Percentiles rank a stretch among this genome's conserved stretches.
Evolutionary conservation across 1,284 basidiomycete genomes (phyloP).

Genomic region (Ceratobasidium sp.): DNA sequence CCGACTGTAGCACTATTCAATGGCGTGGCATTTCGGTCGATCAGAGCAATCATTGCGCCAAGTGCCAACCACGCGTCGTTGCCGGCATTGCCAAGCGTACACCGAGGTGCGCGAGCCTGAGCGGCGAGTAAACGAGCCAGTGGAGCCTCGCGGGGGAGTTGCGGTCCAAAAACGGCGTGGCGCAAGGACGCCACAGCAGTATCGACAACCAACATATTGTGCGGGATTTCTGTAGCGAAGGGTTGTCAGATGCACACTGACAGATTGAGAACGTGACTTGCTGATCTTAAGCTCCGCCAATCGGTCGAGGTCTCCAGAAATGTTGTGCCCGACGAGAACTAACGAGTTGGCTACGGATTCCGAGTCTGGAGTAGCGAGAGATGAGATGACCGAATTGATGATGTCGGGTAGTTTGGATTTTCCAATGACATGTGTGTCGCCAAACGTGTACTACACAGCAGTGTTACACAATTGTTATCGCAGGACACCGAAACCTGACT

Average conservation of each 20-base stretch:
- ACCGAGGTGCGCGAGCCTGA: conserved; percentile 57
- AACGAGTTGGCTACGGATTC: conserved; percentile 77
- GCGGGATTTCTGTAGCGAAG: conserved; percentile 67
- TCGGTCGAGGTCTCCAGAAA: conserved; percentile 64
- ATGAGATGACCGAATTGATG: conserved; percentile 77
- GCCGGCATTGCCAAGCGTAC: conserved; percentile 70
- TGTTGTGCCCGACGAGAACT: conserved; percentile 78
- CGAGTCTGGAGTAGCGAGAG: conserved; percentile 78
- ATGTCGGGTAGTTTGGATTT: conserved; percentile 76
- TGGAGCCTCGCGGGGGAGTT: conserved; percentile 64
- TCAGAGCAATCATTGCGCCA: conserved; percentile 59
- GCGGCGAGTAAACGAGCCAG: conserved; percentile 65
- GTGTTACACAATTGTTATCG: not conserved
- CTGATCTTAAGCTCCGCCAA: conserved; percentile 81
- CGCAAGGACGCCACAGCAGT: conserved; percentile 55
- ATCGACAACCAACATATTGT: conserved; percentile 78
- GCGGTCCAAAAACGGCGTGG: conserved; percentile 23
- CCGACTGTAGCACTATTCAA: conserved; percentile 34
- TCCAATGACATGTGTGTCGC: conserved; percentile 75
- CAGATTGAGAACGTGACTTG: conserved; percentile 54
- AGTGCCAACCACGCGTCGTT: conserved; percentile 76
- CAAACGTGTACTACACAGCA: conserved; percentile 76
- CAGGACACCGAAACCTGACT: conserved; percentile 49
- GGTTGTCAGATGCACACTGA: conserved; percentile 50
- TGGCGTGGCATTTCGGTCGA: conserved; percentile 28